Evolutionary conservation across 768 basidiomycete genomes (phyloP).

Genomic region (Lenzites betulinus): DNA sequence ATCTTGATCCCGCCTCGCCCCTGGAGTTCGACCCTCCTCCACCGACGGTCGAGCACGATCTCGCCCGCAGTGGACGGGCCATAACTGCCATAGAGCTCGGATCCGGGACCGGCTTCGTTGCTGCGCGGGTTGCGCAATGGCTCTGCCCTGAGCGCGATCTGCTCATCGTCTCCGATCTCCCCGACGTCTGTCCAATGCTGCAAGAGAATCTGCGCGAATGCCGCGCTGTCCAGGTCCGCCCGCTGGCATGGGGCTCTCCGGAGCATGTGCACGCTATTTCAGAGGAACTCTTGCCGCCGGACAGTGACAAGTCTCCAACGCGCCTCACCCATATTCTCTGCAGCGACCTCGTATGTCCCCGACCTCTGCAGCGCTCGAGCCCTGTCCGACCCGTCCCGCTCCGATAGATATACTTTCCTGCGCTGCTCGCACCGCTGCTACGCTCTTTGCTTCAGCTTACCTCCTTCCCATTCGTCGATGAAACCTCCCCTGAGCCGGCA

Average conservation of each 20-base stretch:
- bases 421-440: constrained; percentile 75
- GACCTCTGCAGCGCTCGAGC: not conserved
- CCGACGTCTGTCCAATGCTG: constrained; percentile 64
- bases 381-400: not conserved
- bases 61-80: constrained; percentile 3
- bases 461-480: constrained; percentile 44
- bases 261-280: constrained; percentile 45
- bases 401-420: constrained; percentile 80
- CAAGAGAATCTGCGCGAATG: constrained; percentile 38
- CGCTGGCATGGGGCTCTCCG: constrained; percentile 71
- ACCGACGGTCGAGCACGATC: not conserved
- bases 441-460: constrained; percentile 75
- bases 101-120: constrained; percentile 73
- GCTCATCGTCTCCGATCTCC: constrained; percentile 71
- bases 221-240: constrained; percentile 45
- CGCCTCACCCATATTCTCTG: constrained; percentile 69
- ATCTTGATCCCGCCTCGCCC: constrained; percentile 18
- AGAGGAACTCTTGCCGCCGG: constrained; percentile 35
- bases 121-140: constrained; percentile 45
- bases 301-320: not conserved
- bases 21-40: constrained; percentile 44
- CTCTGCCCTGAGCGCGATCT: constrained; percentile 36
- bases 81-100: constrained; percentile 71
- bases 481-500: constrained; percentile 20
- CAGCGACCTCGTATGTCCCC: constrained; percentile 73